Evolutionary conservation across 805 yeast genomes (phyloP), one percentile per base, ranked within the genome.

Genomic region (Starmerella apis): DNA sequence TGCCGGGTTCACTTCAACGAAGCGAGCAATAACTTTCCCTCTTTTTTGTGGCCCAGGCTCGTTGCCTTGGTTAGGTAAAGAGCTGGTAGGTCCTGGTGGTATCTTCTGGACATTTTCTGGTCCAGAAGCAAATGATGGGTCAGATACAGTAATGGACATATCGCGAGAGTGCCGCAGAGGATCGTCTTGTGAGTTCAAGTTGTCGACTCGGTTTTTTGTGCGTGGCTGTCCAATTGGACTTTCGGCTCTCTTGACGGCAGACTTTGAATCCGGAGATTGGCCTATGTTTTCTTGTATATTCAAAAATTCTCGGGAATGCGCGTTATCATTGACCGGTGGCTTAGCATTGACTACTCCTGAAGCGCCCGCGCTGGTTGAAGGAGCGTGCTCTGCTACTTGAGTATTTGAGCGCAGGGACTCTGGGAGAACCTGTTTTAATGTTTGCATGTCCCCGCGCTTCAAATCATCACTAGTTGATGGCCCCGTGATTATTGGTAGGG

Each of bases 1-100:
- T 4, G 43, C 43, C 5, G 43, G 43, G n/a, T 38, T 38, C 4
- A 38, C 43, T 14, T 38, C 43, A 22, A 38, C 43, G 11, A 38
- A 38, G 18, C 43, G 43, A 13, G 43, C 43, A 20, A 38, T 24
- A 23, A 38, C 23, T 7, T 11, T 24, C 1, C 19, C 13, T 14
- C 20, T 38, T 19, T 16, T 23, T 20, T 22, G 30, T 4, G 18
- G 43, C 30, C 22, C 24, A 35, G 14, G 10, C 6, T 35, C 39
- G 3, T 18, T 35, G n/a, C n/a, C n/a, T n/a, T n/a, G n/a, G n/a
- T n/a, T n/a, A n/a, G n/a, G n/a, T n/a, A n/a, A n/a, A n/a, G n/a
- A n/a, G n/a, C n/a, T n/a, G n/a, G n/a, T n/a, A n/a, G n/a, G n/a
- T n/a, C n/a, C n/a, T n/a, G n/a, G n/a, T n/a, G n/a, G n/a, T n/a